Evolutionary conservation across 441 rosid genomes (phyloP), one percentile per base, ranked within the genome.

Genomic region (Populus hybrid): DNA sequence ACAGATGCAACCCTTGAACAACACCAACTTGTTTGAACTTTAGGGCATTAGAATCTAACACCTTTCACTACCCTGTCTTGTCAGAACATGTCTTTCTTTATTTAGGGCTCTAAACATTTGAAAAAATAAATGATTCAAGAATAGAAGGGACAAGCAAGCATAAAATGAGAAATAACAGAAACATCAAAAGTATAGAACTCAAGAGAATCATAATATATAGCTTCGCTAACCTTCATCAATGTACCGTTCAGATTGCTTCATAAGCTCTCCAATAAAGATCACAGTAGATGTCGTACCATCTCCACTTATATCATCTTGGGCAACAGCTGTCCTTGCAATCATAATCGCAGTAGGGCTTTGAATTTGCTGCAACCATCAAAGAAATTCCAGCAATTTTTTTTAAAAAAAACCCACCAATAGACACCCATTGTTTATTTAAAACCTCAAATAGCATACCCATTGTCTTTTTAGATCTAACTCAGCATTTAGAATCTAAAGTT

Each of bases 271-370:
- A 71, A 94, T 96, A 84, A 96, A 96, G 72, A 96, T 85, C 7
- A 96, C 98, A 74, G 98, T 93, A 63, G 98, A 91, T 61, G 99
- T 96, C 18, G 98, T 96, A 80, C 99, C 98, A 82, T 96, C 99
- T 38, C 99, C 98, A 70, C 95, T 95, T 7, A 89, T 90, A 79
- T 94, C 97, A 83, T 95, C 99, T 82, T 95, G 97, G 1, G 98
- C 97, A 87, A 95, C 97, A 76, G 98, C 97, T 9, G 98, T 93
- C 86, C 99, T 91, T 1, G 96, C 99, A 83, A 94, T 95, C 99
- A 95, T 94, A 65, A 95, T 90, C 28, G 97, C 97, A 0, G 98
- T 94, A n/a, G 98, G 97, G 73, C 90, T 95, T 88, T 95, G 99
- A 79, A 95, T 95, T 95, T 95, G 98, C 99, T 95, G 87, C 85